A percentile compares a stretch with the other conserved stretches of the same genome.
Conservation (phyloP, 805 yeast species). For the Candida cerambycidarum region DNA sequence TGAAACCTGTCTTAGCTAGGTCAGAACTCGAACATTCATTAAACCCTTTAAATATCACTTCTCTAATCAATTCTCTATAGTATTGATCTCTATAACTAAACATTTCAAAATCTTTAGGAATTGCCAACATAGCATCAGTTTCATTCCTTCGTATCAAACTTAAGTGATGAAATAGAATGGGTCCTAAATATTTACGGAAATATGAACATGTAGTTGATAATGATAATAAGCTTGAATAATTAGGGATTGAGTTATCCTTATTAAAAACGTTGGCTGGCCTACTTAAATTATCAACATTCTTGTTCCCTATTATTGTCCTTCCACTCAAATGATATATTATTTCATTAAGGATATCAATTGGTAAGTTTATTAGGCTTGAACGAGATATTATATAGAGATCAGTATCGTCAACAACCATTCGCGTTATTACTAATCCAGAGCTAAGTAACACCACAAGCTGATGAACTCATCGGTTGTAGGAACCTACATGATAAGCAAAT, state of each 20-base stretch:
- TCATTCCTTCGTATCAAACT: slow-evolving; percentile 29
- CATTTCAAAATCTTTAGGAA: slow-evolving; percentile 20
- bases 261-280: slow-evolving; percentile 11
- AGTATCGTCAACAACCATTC: too few species aligned
- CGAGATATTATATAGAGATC: too few species aligned
- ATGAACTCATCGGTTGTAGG: too few species aligned
- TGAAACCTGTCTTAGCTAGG: slow-evolving; percentile 20
- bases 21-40: slow-evolving; percentile 19
- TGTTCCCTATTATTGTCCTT: slow-evolving; percentile 7
- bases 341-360: slow-evolving; percentile 19
- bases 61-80: slow-evolving; percentile 21
- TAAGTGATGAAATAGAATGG: slow-evolving; percentile 18
- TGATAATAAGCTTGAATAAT: slow-evolving; percentile 16
- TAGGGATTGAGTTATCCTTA: slow-evolving; percentile 11
- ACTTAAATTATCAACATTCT: background rate
- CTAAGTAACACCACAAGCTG: too few species aligned
- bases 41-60: slow-evolving; percentile 17
- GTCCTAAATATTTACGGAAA: slow-evolving; percentile 22
- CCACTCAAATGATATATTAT: slow-evolving; percentile 17
- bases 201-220: slow-evolving; percentile 25
- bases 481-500: too few species aligned
- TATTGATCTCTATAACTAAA: slow-evolving; percentile 20
- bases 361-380: slow-evolving; percentile 12
- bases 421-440: too few species aligned
- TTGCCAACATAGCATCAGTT: slow-evolving; percentile 25